phyloP scores from a whole-genome alignment of 257 asterid species.

The Solanum piurae region DNA sequence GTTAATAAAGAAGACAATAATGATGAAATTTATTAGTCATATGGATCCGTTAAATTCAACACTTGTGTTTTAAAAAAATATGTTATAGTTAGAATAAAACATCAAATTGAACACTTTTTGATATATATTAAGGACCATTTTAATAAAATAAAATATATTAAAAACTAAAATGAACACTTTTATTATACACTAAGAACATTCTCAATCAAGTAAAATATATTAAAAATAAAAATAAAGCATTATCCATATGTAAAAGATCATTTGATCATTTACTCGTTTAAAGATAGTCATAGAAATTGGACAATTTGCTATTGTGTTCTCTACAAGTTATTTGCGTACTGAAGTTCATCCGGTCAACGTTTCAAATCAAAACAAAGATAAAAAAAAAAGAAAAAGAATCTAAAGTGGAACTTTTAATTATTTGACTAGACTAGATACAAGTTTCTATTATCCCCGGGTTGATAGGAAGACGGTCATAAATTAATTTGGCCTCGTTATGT shows the following conservation, averaged over 20 bases:
- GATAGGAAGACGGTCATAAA: background rate
- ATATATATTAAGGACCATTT: no score
- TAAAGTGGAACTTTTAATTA: background rate
- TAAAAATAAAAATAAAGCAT: background rate
- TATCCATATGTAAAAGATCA: background rate
- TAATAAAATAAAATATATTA: no score
- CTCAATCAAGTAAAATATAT: no score
- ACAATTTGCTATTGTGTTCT: background rate
- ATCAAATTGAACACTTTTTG: no score
- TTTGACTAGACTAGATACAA: background rate
- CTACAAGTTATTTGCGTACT: background rate
- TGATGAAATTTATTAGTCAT: no score
- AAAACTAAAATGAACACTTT: no score
- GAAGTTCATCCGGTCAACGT: background rate
- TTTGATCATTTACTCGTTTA: background rate
- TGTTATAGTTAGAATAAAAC: no score
- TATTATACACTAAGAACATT: no score
- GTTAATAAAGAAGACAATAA: background rate
- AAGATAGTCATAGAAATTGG: background rate
- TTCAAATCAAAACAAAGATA: background rate
- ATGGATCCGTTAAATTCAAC: background rate
- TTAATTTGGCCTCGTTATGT: background rate
- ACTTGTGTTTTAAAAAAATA: no score
- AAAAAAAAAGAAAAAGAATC: background rate
- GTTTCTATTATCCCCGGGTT: background rate